A percentile compares a stretch with the other conserved stretches of the same genome.
phyloP scores from a whole-genome alignment of 208 protist genomes.

The Crithidia fasciculata region DNA sequence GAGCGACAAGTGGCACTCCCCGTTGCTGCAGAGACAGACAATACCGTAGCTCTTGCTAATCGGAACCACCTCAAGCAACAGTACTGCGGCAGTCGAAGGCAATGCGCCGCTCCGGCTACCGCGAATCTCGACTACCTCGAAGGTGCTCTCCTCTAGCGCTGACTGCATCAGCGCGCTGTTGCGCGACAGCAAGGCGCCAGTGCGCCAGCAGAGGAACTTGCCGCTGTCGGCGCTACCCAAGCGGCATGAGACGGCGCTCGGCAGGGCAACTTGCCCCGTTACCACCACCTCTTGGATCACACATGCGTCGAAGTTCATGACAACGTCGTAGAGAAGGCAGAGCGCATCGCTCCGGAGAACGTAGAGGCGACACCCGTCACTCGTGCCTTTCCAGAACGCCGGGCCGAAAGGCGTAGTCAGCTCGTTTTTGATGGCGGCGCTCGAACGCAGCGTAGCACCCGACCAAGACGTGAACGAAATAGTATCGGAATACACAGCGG shows the following conservation, averaged over 20 bases:
- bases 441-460: conserved; percentile 12
- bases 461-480: conserved; percentile 33
- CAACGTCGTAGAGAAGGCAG: conserved; percentile 35
- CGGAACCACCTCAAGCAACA: conserved; percentile 40
- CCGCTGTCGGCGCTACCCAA: conserved; percentile 15
- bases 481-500: conserved; percentile 35
- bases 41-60: conserved; percentile 30
- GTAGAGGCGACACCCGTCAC: conserved; percentile 18
- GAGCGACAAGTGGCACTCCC: conserved; percentile 38
- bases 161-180: conserved; percentile 27
- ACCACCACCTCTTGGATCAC: conserved; percentile 24
- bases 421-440: conserved; percentile 35
- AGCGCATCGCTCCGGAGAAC: conserved; percentile 34
- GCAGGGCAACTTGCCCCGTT: conserved; percentile 19
- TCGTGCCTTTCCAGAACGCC: conserved; percentile 30
- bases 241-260: conserved; percentile 19
- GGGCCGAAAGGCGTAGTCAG: conserved; percentile 25
- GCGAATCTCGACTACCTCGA: conserved; percentile 13
- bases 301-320: conserved; percentile 12
- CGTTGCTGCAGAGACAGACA: conserved; percentile 36
- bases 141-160: conserved; percentile 5
- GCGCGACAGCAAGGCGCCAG: conserved; percentile 6
- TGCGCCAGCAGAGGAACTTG: conserved; percentile 25
- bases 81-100: neutral
- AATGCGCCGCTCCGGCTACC: neutral